A percentile compares a stretch with the other conserved stretches of the same genome.
Evolutionary conservation across 2,329 filamentous ascomycete species (phyloP).

Genomic region (Ophiocordyceps camponoti-saundersi): DNA sequence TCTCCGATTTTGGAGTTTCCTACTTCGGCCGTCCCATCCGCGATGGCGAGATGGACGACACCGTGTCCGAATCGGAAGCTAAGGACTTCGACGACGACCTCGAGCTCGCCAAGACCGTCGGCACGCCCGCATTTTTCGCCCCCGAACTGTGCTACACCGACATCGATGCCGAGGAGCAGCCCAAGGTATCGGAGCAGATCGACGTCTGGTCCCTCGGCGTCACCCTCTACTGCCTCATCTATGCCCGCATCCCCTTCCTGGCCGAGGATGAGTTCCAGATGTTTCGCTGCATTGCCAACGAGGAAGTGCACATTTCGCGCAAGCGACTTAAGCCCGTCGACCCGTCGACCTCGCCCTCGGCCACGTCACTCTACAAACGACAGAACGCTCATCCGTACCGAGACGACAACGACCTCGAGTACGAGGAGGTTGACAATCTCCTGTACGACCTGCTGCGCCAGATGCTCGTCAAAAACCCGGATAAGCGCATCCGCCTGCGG

Average conservation of each 20-base stretch:
- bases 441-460: conserved; percentile 62
- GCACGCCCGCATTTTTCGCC: conserved; percentile 93
- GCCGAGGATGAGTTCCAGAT: conserved; percentile 84
- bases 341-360: conserved; percentile 37
- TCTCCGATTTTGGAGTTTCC: conserved; percentile 96
- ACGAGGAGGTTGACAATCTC: conserved; percentile 71
- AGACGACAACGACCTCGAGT: conserved; percentile 60
- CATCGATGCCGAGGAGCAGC: conserved; percentile 47
- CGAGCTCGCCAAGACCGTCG: conserved; percentile 94
- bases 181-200: conserved; percentile 77
- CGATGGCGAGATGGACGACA: conserved; percentile 65
- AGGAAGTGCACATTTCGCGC: conserved; percentile 78
- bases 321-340: conserved; percentile 65
- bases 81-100: conserved; percentile 82
- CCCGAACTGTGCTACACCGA: conserved; percentile 91
- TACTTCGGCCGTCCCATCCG: conserved; percentile 83
- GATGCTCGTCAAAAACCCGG: conserved; percentile 77
- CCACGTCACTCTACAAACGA: conserved; percentile 36
- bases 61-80: conserved; percentile 62
- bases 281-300: conserved; percentile 79
- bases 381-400: conserved; percentile 51
- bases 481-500: conserved; percentile 70
- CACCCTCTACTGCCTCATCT: conserved; percentile 89
- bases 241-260: conserved; percentile 81
- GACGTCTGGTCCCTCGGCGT: conserved; percentile 96